Conservation (phyloP, 2,329 filamentous ascomycete species). For the Aspergillus transmontanensis region DNA sequence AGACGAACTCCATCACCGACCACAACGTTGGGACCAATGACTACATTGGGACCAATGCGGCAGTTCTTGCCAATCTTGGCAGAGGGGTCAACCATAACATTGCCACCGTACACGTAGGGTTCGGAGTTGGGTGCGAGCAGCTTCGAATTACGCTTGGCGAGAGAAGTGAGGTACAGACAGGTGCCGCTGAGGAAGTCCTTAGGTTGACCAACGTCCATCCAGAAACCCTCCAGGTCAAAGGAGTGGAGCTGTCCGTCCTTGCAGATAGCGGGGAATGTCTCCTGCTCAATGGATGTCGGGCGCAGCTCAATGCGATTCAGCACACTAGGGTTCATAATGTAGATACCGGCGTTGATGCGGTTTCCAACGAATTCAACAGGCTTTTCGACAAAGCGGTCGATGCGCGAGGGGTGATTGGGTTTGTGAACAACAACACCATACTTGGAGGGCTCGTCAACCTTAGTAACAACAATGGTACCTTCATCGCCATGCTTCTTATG, state of each 20-base stretch:
- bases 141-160: constrained; percentile 87
- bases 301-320: constrained; percentile 91
- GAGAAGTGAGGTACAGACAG: constrained; percentile 90
- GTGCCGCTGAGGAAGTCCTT: constrained; percentile 98
- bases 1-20: constrained; percentile 92
- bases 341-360: constrained; percentile 97
- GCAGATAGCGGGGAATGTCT: constrained; percentile 95
- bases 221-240: constrained; percentile 95
- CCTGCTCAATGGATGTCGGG: constrained; percentile 96
- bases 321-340: constrained; percentile 93
- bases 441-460: constrained; percentile 98
- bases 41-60: constrained; percentile 95
- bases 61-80: constrained; percentile 98
- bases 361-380: constrained; percentile 98
- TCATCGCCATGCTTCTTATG: constrained; percentile 92
- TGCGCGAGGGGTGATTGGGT: constrained; percentile 83
- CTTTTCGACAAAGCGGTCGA: constrained; percentile 99
- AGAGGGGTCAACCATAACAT: constrained; percentile 90
- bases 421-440: constrained; percentile 99
- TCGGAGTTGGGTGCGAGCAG: constrained; percentile 73
- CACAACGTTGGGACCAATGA: constrained; percentile 89
- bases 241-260: constrained; percentile 89
- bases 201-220: constrained; percentile 99
- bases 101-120: constrained; percentile 86
- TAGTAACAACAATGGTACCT: constrained; percentile 97